Percentiles rank a stretch among this genome's conserved stretches.
These are phyloP conservation scores for Breviolum minutum DNA, from an alignment of 73 alveolate genomes.

Conservation along the genomic window DNA sequence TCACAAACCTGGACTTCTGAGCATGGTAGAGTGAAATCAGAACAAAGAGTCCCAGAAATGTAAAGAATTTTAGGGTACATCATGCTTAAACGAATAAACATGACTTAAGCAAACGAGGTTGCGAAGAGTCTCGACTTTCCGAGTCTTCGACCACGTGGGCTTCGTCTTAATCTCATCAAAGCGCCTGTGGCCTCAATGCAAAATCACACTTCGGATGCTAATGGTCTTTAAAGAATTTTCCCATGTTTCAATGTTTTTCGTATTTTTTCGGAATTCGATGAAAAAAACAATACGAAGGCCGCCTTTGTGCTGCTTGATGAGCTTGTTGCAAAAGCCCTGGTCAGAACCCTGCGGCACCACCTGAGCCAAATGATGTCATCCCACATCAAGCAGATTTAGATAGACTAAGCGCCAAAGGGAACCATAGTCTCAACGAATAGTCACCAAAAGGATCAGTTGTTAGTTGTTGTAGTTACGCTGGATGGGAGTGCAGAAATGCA, in stretches of 20 bases:
- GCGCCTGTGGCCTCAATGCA: slow-evolving; percentile 34
- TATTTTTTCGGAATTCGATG: no score
- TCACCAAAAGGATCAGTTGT: no score
- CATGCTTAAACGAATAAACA: no score
- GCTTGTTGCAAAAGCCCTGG: slow-evolving; percentile 96
- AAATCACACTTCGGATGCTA: no score
- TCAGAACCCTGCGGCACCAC: slow-evolving; percentile 88
- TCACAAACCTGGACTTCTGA: slow-evolving; percentile 88
- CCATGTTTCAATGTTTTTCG: background rate
- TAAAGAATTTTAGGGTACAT: no score
- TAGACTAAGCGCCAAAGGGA: no score
- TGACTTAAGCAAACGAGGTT: background rate
- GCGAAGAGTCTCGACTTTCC: background rate
- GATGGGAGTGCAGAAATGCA: background rate
- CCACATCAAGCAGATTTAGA: no score
- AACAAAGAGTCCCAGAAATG: no score
- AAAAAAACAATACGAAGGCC: background rate
- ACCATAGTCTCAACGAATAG: no score
- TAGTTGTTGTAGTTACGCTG: no score
- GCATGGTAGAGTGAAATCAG: no score
- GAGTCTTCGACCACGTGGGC: slow-evolving; percentile 44
- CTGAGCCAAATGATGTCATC: background rate
- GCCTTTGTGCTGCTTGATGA: slow-evolving; percentile 96
- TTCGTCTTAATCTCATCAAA: slow-evolving; percentile 87
- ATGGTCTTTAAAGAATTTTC: background rate